These are phyloP conservation scores for Hypomontagnella submonticulosa DNA, from an alignment of 495 filamentous ascomycete genomes.

Conservation along the genomic window DNA sequence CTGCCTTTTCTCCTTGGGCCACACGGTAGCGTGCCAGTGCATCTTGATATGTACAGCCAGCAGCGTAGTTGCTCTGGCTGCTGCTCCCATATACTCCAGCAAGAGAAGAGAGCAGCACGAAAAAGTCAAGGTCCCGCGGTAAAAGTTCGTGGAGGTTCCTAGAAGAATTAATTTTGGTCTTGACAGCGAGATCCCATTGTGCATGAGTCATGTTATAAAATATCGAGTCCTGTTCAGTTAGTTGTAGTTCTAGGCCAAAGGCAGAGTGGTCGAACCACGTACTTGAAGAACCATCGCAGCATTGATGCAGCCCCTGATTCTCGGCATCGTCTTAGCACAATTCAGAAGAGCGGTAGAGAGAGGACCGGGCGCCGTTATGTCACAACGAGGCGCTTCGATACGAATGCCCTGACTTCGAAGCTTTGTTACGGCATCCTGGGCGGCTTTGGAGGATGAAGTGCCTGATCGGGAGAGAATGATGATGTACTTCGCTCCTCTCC, in stretches of 20 bases:
- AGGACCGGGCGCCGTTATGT: too few species aligned
- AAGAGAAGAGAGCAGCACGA: constrained; percentile 66
- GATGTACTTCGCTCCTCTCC: constrained; percentile 30
- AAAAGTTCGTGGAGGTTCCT: constrained; percentile 61
- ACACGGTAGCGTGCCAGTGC: constrained; percentile 55
- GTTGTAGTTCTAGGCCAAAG: too few species aligned
- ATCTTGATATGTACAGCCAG: constrained; percentile 67
- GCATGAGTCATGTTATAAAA: constrained; percentile 62
- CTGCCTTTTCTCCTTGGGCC: constrained; percentile 49
- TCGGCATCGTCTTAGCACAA: too few species aligned
- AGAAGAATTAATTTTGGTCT: constrained; percentile 58
- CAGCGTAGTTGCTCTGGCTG: constrained; percentile 69
- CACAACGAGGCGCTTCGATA: too few species aligned
- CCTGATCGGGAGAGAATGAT: constrained; percentile 35
- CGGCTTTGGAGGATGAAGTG: too few species aligned
- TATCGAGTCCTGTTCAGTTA: constrained; percentile 58
- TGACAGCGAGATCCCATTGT: constrained; percentile 52
- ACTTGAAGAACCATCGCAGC: too few species aligned
- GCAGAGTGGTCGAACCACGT: too few species aligned
- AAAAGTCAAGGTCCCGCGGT: constrained; percentile 63
- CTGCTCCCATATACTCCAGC: constrained; percentile 62
- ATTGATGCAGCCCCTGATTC: too few species aligned
- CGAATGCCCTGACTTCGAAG: too few species aligned
- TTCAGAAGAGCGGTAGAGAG: too few species aligned
- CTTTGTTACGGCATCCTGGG: too few species aligned